These are phyloP conservation scores for Metschnikowia reukaufii DNA, from an alignment of 805 yeast genomes.

Conservation along the genomic window DNA sequence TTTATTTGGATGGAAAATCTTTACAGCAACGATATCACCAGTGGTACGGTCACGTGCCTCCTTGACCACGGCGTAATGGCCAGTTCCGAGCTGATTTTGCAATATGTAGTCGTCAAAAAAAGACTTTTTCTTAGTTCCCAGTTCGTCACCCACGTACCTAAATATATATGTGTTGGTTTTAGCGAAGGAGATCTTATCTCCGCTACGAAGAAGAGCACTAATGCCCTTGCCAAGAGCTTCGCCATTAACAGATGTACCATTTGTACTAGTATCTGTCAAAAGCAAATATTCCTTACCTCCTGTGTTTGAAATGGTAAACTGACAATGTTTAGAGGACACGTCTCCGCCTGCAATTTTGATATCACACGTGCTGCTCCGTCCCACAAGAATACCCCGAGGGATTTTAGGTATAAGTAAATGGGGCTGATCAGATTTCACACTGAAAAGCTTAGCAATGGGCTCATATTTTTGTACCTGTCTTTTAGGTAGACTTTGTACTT, in stretches of 20 bases:
- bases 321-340: conserved; percentile 66
- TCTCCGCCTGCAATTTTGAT: conserved; percentile 54
- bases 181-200: conserved; percentile 64
- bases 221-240: conserved; percentile 49
- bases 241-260: conserved; percentile 69
- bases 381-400: conserved; percentile 37
- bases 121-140: conserved; percentile 28
- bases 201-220: conserved; percentile 53
- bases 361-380: conserved; percentile 63
- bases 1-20: conserved; percentile 63
- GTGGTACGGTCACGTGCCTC: conserved; percentile 59
- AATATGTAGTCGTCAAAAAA: conserved; percentile 58
- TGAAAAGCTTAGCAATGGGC: conserved; percentile 26
- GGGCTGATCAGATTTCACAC: conserved; percentile 21
- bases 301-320: conserved; percentile 42
- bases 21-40: conserved; percentile 68
- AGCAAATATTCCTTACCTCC: conserved; percentile 39
- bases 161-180: conserved; percentile 48
- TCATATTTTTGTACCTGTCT: conserved; percentile 22
- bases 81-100: conserved; percentile 66
- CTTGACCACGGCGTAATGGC: conserved; percentile 81
- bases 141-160: conserved; percentile 38
- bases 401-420: conserved; percentile 26
- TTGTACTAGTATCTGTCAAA: conserved; percentile 58
- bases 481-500: conserved; percentile 16